Evolutionary conservation across 495 filamentous ascomycete species (phyloP), one percentile per base, ranked within the genome.

Genomic region (Neurospora sp.): DNA sequence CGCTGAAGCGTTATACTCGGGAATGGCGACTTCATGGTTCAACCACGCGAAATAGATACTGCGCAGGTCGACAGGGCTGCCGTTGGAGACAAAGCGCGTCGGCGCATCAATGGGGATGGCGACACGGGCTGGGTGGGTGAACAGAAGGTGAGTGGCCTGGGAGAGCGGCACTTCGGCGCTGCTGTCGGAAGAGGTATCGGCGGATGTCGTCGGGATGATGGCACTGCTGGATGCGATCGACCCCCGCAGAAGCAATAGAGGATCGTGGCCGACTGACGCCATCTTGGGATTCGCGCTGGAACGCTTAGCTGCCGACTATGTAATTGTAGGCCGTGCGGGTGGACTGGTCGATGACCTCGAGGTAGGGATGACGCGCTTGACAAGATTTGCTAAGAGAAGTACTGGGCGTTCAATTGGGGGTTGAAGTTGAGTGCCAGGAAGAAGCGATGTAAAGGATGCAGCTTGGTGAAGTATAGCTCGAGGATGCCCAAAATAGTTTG

Each of bases 41-140:
- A 91, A 86, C 92, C 93, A 99, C 70, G 93, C 92, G 75, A 98
- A 96, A 83, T 93, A 97, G 83, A 98, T 94, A 82, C 90, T 93
- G 81, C 96, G 93, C 46, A 99, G 88, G 80, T 97, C 92, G 75
- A 98, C 90, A 1, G 92, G 86, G 59, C 90, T 88, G 72, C 78
- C 75, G 46, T 87, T 83, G 42, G 88, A 88, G 69, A 91, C 85
- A 85, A 98, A 98, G 74, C 96, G 93, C 54, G 96, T 98, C 12
- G 90, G 86, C 11, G 90, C 86, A 66, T 88, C 88, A 75, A 99
- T 88, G 3, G 92, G 85, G 72, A 97, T 85, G n/a, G 90, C 83
- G 48, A 91, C 86, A 70, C 88, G 89, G 8, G 84, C 74, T 3
- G 90, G 88, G 46, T 86, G 81, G 69, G 88, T 83, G 85, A 99